Evolutionary conservation across 2,329 filamentous ascomycete genomes (phyloP), one percentile per base, ranked within the genome.

Genomic region (Fusarium protoensiforme): DNA sequence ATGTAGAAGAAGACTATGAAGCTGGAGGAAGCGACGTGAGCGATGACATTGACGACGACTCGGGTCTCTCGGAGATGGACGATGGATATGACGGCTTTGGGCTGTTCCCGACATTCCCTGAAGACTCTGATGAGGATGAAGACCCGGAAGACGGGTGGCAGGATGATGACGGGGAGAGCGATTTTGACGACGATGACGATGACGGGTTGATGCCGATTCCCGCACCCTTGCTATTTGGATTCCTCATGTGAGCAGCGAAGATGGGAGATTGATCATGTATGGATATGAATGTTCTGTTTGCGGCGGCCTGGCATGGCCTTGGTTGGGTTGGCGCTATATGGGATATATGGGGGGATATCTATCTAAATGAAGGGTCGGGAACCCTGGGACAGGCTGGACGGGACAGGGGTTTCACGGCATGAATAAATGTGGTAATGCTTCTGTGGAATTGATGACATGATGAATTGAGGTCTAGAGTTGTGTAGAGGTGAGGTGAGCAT

Each of bases 101-200:
- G 31, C 41, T 74, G 43, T 66, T 66, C 5, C 65, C 48, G 16
- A 54, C 65, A 7, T 64, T 66, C 16, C 63, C 65, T 38, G 64
- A 36, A 14, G 68, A 54, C 20, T 43, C 53, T 31, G 69, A 64
- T 27, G 71, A 60, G n/a, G 71, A 72, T 24, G 71, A 73, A 36
- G 67, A 73, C 4, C 59, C 63, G 2, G 73, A 64, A 27, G 61
- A 64, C 11, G 61, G 33, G 51, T 68, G 71, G 38, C 48, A 64
- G 18, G 72, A 71, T 11, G 58, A 53, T 31, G 69, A 65, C 5
- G 59, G 58, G 27, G 61, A 51, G 31, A 69, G 64, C 64, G 73
- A 75, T 20, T 73, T 65, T 29, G 69, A 77, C 36, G 75, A 75
- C 16, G 73, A 77, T 38, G 75, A 72, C n/a, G 74, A 74, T 31